Evolutionary conservation across 108 stramenopile genomes (phyloP), one percentile per base, ranked within the genome.

Genomic region (Ochromonas danica): DNA sequence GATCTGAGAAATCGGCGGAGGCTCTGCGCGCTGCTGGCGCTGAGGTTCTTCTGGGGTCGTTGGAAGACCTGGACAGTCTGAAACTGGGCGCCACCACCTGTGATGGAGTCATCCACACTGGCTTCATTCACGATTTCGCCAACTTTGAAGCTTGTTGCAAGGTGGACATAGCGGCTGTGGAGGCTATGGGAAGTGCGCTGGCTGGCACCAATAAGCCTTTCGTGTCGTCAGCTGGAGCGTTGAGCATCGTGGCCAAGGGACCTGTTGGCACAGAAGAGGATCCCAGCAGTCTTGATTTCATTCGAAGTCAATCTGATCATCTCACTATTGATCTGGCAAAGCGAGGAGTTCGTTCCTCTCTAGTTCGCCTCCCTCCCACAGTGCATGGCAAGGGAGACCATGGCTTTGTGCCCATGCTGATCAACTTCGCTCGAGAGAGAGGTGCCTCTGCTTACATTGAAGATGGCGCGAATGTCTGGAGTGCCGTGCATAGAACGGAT

Each of bases 81-180:
- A 78, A 61, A 1, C 1, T 0, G 10, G 51, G 3, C 6, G 28
- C 30, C 61, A 78, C 61, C 38, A 62, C n/a, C 61, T 60, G 61
- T 22, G 77, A 78, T 17, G 77, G 61, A 0, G 77, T 78, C 60
- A 61, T 78, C 3, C 77, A 78, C 51, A 78, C 77, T 22, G 77
- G 61, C 3, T 78, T 78, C 77, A 0, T 31, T 0, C 77, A 78
- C 0, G 77, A 78, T n/a, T 78, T 78, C 27, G 0, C 0, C 77
- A 2, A 62, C 27, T 78, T 62, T 28, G 57, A 27, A 60, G 51
- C 61, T 60, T 31, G 31, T 62, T 2, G 22, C 61, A 39, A 61
- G 0, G 63, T 78, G 22, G 77, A 78, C 0, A n/a, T 28, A 0
- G 0, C n/a, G 61, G 77, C 61, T 62, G 31, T 78, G 17, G 0